Base-by-base conservation (phyloP, 768 basidiomycete genomes). In the Boletus sensibilis region DNA sequence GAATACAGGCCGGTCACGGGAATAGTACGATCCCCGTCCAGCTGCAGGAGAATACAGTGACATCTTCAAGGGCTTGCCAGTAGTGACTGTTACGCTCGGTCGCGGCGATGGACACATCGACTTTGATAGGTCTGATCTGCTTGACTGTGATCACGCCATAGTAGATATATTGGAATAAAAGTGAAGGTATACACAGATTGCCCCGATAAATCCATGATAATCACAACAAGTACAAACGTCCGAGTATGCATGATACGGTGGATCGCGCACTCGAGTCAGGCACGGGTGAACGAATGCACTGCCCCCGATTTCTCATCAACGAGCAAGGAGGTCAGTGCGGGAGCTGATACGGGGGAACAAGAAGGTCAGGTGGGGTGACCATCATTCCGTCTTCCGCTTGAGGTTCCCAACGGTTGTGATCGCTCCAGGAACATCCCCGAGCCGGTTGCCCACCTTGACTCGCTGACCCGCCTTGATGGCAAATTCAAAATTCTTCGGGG, bases 401-500 rank as follows among this genome's bases (percentile, higher is more conserved):
- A 21, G 10, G 13, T 23, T 70, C 20, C 70, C 56, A 13, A 82
- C 52, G 21, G 57, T 45, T 7, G 60, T 63, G 27, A 31, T 48
- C 3, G 57, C 56, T 1, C 65, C 58, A 0, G 64, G 61, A 2
- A 69, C 68, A 60, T 90, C 84, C 5, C 94, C 94, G 34, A 99
- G 66, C 59, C 77, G 74, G 74, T 98, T 79, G 0, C 96, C 96
- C 35, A 96, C 92, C 70, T 86, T 85, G 57, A 98, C 85, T 72
- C 88, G 90, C 72, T 94, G 82, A 3, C 94, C 92, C 3, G 86
- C 80, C 58, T 84, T 76, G 16, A 94, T 82, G 1, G 76, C 70
- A 65, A 96, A 97, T 70, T 84, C 81, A 68, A 95, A 99, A 35
- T 84, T 75, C 51, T 79, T 75, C 0, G 97, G 96, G 0, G 95